Base-by-base conservation (phyloP, 352 stramenopile genomes). In the Phytophthora macrochlamydospora region DNA sequence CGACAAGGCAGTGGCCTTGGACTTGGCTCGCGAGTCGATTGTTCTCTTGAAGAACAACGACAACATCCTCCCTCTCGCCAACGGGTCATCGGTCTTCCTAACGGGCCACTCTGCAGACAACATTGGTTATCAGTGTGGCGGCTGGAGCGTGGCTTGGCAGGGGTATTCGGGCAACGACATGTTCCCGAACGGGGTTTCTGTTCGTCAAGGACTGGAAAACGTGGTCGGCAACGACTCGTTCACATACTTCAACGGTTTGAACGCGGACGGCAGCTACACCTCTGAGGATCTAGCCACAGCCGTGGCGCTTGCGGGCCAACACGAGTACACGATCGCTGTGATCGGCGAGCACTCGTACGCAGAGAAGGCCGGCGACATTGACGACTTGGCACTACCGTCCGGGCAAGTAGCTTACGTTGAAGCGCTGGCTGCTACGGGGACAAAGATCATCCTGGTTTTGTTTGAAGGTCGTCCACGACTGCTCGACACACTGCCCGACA, bases 361-460 rank as follows among this genome's bases (percentile, higher is more conserved):
- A 4, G 91, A 97, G 60, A 97, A 97, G 55, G 74, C 81, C 2
- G 91, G 91, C 2, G 91, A 97, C 60, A 92, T 97, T 48, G 66
- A 92, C 32, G 83, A 97, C 55, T 55, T 94, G 11, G 73, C 71
- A 0, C 67, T 97, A 7, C 76, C 90, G 0, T 14, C 42, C 1
- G 87, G 89, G 6, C 86, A 97, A 57, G 65, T 93, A 29, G 75
- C 79, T 50, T 97, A 96, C 51, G 78, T 97, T 9, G 69, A 77
- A 11, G 67, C 83, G 12, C 73, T 97, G 2, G 72, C 69, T 2
- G 73, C 70, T 1, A 92, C 83, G 2, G 77, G 78, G 9, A 92
- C 87, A 7, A 94, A 93, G 50, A 65, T 97, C n/a, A 78, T 97
- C 12, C 59, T 97, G 2, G 76, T 97, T 37, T 67, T 96, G 11